Base-by-base conservation (phyloP, 345 rosid genomes). In the Iberis pinnata region DNA sequence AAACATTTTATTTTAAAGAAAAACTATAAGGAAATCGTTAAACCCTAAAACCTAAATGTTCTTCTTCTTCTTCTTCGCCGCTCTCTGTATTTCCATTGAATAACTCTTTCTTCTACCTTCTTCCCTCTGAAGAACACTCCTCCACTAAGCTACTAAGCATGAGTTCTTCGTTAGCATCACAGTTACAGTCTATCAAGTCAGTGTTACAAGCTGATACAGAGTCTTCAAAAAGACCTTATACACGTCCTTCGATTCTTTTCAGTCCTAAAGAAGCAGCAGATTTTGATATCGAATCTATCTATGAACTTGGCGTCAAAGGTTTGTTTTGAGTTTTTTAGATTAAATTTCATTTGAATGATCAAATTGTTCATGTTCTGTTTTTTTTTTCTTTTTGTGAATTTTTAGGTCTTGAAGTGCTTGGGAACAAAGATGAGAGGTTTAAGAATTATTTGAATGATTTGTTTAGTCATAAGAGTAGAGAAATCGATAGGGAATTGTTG, bases 351-450 rank as follows among this genome's bases (percentile, higher is more conserved):
- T n/a, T n/a, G n/a, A n/a, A n/a, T n/a, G n/a, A n/a, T n/a, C n/a
- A n/a, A n/a, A n/a, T n/a, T n/a, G n/a, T n/a, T n/a, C n/a, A n/a
- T n/a, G n/a, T n/a, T n/a, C n/a, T n/a, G n/a, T n/a, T 29, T 9
- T 7, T 6, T 29, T 29, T 12, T 47, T 53, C n/a, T 9, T 19
- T 26, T 46, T 27, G 36, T 53, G 43, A 58, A n/a, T n/a, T n/a
- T 80, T 65, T 70, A 92, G 98, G 98, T 70, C 60, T 88, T 4
- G 90, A 88, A 70, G 84, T 70, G 54, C 83, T 92, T 55, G 56
- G 69, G 27, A 65, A 67, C 24, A 58, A 70, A 7, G 86, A 92
- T 18, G 89, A 81, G 46, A 74, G 98, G 61, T 88, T 85, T 68
- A 65, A 69, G 45, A 77, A 75, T 51, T 92, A 73, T 47, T 58